Base-by-base conservation (phyloP, 2,329 filamentous ascomycete species). In the Calonectria leucothoes region DNA sequence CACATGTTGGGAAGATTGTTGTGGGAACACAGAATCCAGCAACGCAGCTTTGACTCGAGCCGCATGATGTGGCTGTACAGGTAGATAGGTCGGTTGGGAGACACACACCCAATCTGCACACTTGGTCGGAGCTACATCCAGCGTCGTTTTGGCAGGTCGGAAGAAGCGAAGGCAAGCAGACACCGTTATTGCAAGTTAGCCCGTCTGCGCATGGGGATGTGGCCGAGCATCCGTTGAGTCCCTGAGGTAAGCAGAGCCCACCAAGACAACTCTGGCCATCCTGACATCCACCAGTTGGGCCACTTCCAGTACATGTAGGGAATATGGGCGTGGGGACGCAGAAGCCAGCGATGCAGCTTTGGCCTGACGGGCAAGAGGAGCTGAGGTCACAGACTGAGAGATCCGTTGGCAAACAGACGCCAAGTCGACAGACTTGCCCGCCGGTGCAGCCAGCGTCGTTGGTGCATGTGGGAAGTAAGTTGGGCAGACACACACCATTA, bases 1-100 rank as follows among this genome's bases (percentile, higher is more conserved):
- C 42, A 23, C 55, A 63, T 15, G 23, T 45, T n/a, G 42, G 45
- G 52, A 69, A 49, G 8, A 37, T 12, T 8, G 45, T 57, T 23
- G 33, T 35, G 12, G 69, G 63, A n/a, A 71, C n/a, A 25, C 69
- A 71, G 15, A 71, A 35, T 10, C 69, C 69, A 5, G 35, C 29
- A 23, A 42, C 39, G 23, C 70, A 72, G 6, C 23, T 63, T 17
- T 66, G 25, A 4, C 33, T 52, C 12, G 48, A 17, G 6, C 20
- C 35, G 25, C 68, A 66, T 2, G 69, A 51, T 2, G 35, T 27
- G 1, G 49, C 51, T 11, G 59, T 48, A 39, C 68, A 64, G 5
- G 25, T 15, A 27, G 59, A 45, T 15, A 63, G n/a, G 25, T 29
- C 12, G 0, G 25, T 42, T 11, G 59, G 59, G 17, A 64, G 59